Evolutionary conservation across 257 asterid genomes (phyloP).

Genomic region (Apocynum venetum): DNA sequence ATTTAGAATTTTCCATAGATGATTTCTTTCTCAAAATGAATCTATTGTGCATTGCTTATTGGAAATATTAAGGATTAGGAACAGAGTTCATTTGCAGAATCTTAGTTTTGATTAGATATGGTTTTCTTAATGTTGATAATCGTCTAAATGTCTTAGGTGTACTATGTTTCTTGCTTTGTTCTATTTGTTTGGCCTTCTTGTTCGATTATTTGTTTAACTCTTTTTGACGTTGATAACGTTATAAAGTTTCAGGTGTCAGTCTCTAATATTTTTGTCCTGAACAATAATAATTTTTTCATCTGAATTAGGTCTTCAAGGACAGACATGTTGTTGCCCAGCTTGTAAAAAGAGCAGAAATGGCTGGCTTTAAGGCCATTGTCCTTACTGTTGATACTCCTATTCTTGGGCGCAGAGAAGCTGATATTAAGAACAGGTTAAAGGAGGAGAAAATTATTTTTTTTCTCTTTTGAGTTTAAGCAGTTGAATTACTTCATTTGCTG

Average conservation of each 20-base stretch:
- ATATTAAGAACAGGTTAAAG: slow-evolving; percentile 74
- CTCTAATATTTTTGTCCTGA: background rate
- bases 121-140: background rate
- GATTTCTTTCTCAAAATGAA: background rate
- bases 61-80: background rate
- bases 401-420: slow-evolving; percentile 90
- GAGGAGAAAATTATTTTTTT: background rate
- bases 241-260: background rate
- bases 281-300: slow-evolving; percentile 1
- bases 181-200: background rate
- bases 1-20: background rate
- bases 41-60: background rate
- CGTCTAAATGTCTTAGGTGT: background rate
- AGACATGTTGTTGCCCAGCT: slow-evolving; percentile 60
- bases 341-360: slow-evolving; percentile 68
- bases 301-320: slow-evolving; percentile 52
- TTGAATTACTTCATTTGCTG: background rate
- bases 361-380: slow-evolving; percentile 80
- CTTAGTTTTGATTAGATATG: background rate
- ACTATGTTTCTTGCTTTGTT: background rate
- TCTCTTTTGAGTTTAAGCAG: background rate
- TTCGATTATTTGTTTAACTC: background rate
- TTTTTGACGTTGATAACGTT: background rate
- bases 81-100: background rate
- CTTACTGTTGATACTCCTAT: slow-evolving; percentile 83